A percentile compares a stretch with the other conserved stretches of the same genome.
phyloP scores from a whole-genome alignment of 2,329 filamentous ascomycete species.

The Exutisphaerella laricina region DNA sequence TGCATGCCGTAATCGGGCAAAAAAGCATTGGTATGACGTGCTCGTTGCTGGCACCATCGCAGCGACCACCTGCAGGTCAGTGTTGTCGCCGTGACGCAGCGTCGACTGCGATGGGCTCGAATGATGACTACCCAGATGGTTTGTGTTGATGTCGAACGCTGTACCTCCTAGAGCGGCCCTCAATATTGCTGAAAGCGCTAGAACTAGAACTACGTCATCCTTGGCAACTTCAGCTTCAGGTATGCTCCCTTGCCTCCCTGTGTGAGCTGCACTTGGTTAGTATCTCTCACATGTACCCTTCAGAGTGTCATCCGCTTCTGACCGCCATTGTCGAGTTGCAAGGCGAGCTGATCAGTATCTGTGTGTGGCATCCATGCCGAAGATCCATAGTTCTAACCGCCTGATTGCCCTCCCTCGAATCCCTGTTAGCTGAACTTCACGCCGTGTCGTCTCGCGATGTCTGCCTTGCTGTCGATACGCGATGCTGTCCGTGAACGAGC shows the following conservation, averaged over 20 bases:
- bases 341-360: too few relatives aligned
- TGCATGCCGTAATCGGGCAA: neutral
- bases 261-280: too few relatives aligned
- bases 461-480: conserved; percentile 7
- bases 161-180: too few relatives aligned
- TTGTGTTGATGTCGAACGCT: too few relatives aligned
- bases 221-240: too few relatives aligned
- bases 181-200: too few relatives aligned
- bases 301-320: too few relatives aligned
- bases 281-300: too few relatives aligned
- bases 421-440: conserved; percentile 1
- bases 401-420: neutral
- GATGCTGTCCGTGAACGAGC: conserved; percentile 26
- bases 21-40: neutral
- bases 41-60: neutral
- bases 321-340: too few relatives aligned
- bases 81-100: neutral
- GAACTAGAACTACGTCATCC: too few relatives aligned
- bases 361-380: neutral
- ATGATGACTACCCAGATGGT: too few relatives aligned
- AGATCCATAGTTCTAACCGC: neutral
- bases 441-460: conserved; percentile 8
- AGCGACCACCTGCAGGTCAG: neutral
- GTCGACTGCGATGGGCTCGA: neutral
- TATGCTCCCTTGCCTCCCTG: too few relatives aligned